These are phyloP conservation scores for Dactylellina leptospora DNA, from an alignment of 2,329 filamentous ascomycete genomes.

Conservation along the genomic window DNA sequence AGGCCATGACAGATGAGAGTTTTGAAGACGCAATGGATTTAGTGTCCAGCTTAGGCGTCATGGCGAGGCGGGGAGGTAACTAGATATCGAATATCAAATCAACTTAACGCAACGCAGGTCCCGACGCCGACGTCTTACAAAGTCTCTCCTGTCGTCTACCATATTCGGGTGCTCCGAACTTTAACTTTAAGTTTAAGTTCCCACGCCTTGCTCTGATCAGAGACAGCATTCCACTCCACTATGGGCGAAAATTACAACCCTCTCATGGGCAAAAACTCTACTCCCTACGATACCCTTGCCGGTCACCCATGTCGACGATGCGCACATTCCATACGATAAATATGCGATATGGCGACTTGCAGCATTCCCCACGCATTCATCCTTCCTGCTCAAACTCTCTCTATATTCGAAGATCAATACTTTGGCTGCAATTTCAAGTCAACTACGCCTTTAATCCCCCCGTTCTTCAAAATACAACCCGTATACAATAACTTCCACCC, in stretches of 20 bases:
- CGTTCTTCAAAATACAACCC: background rate
- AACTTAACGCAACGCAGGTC: constrained; percentile 19
- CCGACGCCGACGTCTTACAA: constrained; percentile 14
- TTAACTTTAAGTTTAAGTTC: constrained; percentile 49
- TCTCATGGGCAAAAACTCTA: background rate
- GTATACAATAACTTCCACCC: background rate
- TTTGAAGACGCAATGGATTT: constrained; percentile 87
- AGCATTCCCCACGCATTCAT: constrained; percentile 19
- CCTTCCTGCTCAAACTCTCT: constrained; percentile 8
- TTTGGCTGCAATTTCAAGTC: too few species aligned
- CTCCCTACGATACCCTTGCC: background rate
- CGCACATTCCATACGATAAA: constrained; percentile 30
- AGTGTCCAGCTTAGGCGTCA: constrained; percentile 42
- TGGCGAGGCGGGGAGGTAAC: constrained; percentile 42
- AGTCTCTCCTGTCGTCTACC: constrained; percentile 3
- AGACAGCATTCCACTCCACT: background rate
- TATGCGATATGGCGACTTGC: too few species aligned
- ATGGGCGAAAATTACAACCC: background rate
- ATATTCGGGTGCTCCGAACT: constrained; percentile 15
- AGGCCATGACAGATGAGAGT: constrained; percentile 88
- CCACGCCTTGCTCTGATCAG: constrained; percentile 3
- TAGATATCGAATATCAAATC: background rate
- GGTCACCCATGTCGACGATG: background rate
- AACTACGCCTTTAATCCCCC: background rate
- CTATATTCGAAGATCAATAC: too few species aligned